Base-by-base conservation (phyloP, 73 alveolate species). In the Symbiodinium pilosum region DNA sequence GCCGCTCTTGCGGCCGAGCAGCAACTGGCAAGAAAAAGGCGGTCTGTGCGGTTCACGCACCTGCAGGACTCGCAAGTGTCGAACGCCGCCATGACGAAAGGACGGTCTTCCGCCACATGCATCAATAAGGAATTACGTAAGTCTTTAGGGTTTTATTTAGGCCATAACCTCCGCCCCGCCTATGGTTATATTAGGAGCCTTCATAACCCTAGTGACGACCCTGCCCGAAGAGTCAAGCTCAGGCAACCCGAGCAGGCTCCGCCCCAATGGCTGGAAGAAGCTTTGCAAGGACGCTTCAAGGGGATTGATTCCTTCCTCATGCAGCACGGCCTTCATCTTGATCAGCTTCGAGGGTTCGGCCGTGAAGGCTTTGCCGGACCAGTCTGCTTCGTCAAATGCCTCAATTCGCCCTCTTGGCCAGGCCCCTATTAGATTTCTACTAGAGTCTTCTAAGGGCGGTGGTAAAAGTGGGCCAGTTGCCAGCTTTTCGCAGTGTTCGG, bases 41-140 rank as follows among this genome's bases (percentile, higher is more conserved):
- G 1, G 3, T 24, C 14, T 26, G n/a, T 26, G 26, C 28, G n/a
- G 0, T 81, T 7, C 30, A 38, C 5, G 38, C 64, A 18, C 43
- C 59, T 81, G 2, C 87, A 81, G 24, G 87, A 81, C 36, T 81
- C 87, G 20, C 87, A 81, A 14, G 87, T 81, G 38, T 81, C 87
- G 0, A 3, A 36, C 0, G 87, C 87, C 9, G n/a, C 54, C 3
- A 34, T 81, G 87, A 42, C 21, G 39, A 81, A 81, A 32, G 87
- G 87, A 0, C 44, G 87, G 0, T 30, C 52, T 2, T 7, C 38
- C 36, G n/a, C 87, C 14, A 0, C 39, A 0, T 0, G 34, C 87
- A 2, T 81, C 38, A 81, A 39, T 9, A 1, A 5, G 38, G n/a
- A 81, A 3, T 38, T 81, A 6, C 32, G 30, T 1, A 21, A 30